Base-by-base conservation (phyloP, 495 filamentous ascomycete species). In the Gamarada debralockiae region DNA sequence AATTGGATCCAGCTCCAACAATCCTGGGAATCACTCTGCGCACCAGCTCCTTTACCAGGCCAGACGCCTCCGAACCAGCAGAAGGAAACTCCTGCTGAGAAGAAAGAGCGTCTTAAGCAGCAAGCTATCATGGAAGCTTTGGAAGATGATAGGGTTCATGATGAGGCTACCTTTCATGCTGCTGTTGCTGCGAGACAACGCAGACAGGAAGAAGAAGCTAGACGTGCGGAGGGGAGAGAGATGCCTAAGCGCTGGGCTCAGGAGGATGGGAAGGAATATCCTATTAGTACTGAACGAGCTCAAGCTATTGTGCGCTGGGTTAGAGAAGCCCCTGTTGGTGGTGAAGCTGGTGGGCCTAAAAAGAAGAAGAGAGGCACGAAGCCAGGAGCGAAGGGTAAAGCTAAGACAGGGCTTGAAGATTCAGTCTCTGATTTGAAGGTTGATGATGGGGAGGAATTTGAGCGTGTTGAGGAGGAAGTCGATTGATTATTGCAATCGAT, bases 1-100 rank as follows among this genome's bases (percentile, higher is more conserved):
- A 87, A 89, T 55, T 87, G 81, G 80, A 75, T 89, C 42, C 74
- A 78, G 10, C 70, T 91, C 3, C 58, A 65, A 9, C 71, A 73
- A 3, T 73, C 72, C 18, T 91, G 87, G 87, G 85, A 91, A 45
- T 68, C 70, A 0, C 78, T 91, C 23, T 90, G 86, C 58, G 74
- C 81, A 1, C 85, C 86, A 0, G 81, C 83, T 0, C 82, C 84
- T 4, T 64, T 88, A 0, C 80, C 79, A 5, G 56, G 60, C 20
- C 57, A 63, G 39, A 37, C 17, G 1, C 41, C 56, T 24, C 14
- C 29, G 34, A 58, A 58, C 33, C 48, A 50, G 27, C 55, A 74
- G 55, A 70, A 70, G 33, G 67, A 75, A 23, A 78, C 82, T 45
- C 70, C 71, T 10, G 64, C 67, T 12, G 71, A 74, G 39, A 69